Evolutionary conservation across 352 stramenopile species (phyloP), one percentile per base, ranked within the genome.

Genomic region (Globisporangium apiculatum): DNA sequence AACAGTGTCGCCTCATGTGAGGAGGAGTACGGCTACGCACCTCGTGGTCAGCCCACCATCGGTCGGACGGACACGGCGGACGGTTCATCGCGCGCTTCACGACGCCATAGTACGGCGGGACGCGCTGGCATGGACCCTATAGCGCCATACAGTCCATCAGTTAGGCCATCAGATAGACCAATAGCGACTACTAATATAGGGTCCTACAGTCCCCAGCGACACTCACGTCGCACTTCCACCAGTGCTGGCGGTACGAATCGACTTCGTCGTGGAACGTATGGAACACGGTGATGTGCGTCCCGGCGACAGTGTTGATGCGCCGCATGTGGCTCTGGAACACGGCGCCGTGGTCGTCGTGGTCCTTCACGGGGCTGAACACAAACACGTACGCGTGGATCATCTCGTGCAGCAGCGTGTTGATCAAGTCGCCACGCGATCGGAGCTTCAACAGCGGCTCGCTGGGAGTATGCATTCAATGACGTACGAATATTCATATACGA

Each of bases 341-440:
- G 1, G 84, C 72, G 7, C 87, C 87, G 57, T 96, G 87, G 65
- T 94, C 86, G 51, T 94, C 83, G 40, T 89, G 86, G 62, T 95
- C 87, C 10, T 80, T 75, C 53, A 91, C 72, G 18, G 75, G 69
- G 18, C 76, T 89, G 43, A 70, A 87, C 31, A 95, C 76, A 48
- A 96, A 96, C 48, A 95, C 69, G 62, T 77, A 96, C 15, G 87
- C 87, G 65, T 96, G 87, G 56, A 96, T 94, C 86, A 95, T 95
- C 60, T 96, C 87, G 58, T 96, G 87, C 81, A 96, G 56, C 31
- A 95, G 67, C 48, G 87, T 95, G 55, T 96, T 95, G 53, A 96
- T 73, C 54, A 92, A 68, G 58, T 96, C 87, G 43, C 79, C 79
- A 1, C 86, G 76, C 36, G 83, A 83, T 7, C 86, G 83, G 53